Evolutionary conservation across 2,329 filamentous ascomycete genomes (phyloP), one percentile per base, ranked within the genome.

Genomic region (Penicillium thymicola): DNA sequence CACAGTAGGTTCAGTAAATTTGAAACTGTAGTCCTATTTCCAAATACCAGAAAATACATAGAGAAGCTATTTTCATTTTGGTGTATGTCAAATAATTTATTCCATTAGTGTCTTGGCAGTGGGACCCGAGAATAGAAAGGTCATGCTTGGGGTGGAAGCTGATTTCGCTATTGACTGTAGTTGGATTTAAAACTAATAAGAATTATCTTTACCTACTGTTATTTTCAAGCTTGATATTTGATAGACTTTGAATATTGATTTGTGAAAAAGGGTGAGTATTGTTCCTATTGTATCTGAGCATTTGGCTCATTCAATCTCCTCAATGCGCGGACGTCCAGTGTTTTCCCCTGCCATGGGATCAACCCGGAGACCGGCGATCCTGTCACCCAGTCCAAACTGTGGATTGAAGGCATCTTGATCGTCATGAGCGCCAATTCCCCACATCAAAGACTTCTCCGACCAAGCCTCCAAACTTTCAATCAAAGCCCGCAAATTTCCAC

Each of bases 401-500:
- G 68, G 65, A 49, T 67, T 63, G 10, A 42, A 45, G 18, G 28
- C 21, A 18, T 54, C 46, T 11, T 56, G 56, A 38, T 37, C 60
- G 27, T 55, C 60, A 10, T 64, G 66, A 6, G 61, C 58, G 9
- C 69, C 68, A 51, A 76, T 72, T 0, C 72, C 74, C 70, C 71
- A 74, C 47, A 78, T 52, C 44, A 78, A 54, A 11, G 71, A 71
- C 61, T 76, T 78, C 60, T 77, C 73, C 53, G 74, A 54, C 76
- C 75, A 78, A 11, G 72, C 71, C 61, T 78, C 75, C 34, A 77
- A 55, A 48, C 70, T 77, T 63, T 77, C 75, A 28, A 75, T 70
- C 51, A 78, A 54, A 25, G 67, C 68, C 2, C 72, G 70, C 16
- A 77, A 60, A 65, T 78, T 74, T 0, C 73, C 75, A 25, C 74